A percentile compares a stretch with the other conserved stretches of the same genome.
phyloP scores from a whole-genome alignment of 192 early-diverging fungal genomes.

The Backusella morwellensis region DNA sequence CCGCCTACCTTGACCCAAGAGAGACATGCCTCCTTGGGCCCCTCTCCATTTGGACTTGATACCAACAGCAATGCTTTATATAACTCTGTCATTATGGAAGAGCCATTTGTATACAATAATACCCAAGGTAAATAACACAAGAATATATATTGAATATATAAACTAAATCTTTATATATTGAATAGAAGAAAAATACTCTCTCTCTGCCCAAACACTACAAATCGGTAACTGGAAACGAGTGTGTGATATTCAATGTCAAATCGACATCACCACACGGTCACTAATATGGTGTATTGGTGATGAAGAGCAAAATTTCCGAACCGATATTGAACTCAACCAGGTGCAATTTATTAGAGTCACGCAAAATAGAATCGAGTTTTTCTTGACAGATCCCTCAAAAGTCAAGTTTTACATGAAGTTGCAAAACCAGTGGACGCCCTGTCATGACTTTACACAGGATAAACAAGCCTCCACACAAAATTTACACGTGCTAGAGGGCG shows the following conservation, averaged over 20 bases:
- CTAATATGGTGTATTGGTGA: conserved; percentile 63
- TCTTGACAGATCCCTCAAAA: conserved; percentile 32
- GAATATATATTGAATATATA: not conserved
- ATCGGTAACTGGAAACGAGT: conserved; percentile 68
- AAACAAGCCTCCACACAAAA: conserved; percentile 52
- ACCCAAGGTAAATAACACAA: not conserved
- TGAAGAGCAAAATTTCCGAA: conserved; percentile 51
- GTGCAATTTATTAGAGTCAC: conserved; percentile 44
- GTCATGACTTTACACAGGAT: conserved; percentile 63
- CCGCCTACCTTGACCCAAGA: not conserved
- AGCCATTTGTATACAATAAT: not conserved
- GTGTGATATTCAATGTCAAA: conserved; percentile 54
- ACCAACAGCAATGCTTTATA: not conserved
- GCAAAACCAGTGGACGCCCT: conserved; percentile 50
- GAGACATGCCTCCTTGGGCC: conserved; percentile 5
- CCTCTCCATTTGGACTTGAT: not conserved
- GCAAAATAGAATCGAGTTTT: conserved; percentile 28
- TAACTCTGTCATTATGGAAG: conserved; percentile 1
- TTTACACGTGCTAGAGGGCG: conserved; percentile 47
- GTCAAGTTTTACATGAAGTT: conserved; percentile 45
- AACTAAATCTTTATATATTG: not conserved
- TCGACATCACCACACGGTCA: conserved; percentile 37
- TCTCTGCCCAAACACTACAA: conserved; percentile 53
- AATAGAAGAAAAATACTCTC: not conserved
- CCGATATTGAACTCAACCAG: conserved; percentile 47